A percentile compares a stretch with the other conserved stretches of the same genome.
These are phyloP conservation scores for Erodium chrysanthum DNA, from an alignment of 441 rosid genomes.

Conservation along the genomic window DNA sequence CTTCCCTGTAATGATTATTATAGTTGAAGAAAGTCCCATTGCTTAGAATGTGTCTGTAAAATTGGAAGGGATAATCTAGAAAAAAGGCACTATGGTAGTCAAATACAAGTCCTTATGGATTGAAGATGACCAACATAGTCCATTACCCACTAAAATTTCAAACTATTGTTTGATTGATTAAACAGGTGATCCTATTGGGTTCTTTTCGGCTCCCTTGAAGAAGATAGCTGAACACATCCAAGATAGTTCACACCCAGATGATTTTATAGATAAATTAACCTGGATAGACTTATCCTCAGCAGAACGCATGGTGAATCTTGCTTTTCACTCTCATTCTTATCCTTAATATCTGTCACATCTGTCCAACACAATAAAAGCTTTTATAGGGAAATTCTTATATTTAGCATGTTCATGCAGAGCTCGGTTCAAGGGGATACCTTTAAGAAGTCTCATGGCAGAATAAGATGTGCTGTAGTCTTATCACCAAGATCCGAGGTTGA, in stretches of 20 bases:
- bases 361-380: constrained; percentile 6
- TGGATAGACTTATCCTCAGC: constrained; percentile 63
- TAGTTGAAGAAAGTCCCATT: not conserved
- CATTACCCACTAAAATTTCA: not conserved
- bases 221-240: constrained; percentile 45
- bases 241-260: constrained; percentile 33
- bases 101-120: not conserved
- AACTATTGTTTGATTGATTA: constrained; percentile 18
- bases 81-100: not conserved
- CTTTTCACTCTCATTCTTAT: constrained; percentile 8
- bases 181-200: constrained; percentile 72
- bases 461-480: constrained; percentile 64
- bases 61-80: constrained; percentile 4
- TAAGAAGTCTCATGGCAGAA: constrained; percentile 40
- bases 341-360: too few species aligned
- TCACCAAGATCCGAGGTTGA: constrained; percentile 34
- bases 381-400: constrained; percentile 11
- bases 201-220: constrained; percentile 61
- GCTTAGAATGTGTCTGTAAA: not conserved
- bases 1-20: not conserved
- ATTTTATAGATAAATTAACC: constrained; percentile 41
- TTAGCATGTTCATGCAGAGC: constrained; percentile 37
- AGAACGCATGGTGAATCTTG: constrained; percentile 38
- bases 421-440: constrained; percentile 30
- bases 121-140: not conserved